Evolutionary conservation across 306 rosid genomes (phyloP).

Genomic region (Cucurbita argyrosperma): DNA sequence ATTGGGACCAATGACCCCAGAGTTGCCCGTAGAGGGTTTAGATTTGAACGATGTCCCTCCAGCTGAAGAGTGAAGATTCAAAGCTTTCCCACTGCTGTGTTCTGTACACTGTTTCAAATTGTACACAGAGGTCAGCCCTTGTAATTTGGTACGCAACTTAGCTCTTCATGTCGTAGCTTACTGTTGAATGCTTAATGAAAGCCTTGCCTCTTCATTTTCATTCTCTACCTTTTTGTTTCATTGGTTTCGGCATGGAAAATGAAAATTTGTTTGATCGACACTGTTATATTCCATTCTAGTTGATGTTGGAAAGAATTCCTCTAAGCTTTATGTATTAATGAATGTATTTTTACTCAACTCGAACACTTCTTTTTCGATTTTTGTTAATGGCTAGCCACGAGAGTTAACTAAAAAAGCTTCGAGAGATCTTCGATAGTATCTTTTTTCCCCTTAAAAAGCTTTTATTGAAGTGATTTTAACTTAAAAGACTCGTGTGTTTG

Average conservation of each 20-base stretch:
- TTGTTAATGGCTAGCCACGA: not conserved
- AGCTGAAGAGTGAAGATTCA: conserved; percentile 25
- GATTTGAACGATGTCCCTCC: conserved; percentile 59
- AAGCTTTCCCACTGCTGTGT: not conserved
- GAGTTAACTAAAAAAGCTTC: not conserved
- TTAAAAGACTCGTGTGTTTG: too few species aligned
- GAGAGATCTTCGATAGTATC: not conserved
- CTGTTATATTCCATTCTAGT: not conserved
- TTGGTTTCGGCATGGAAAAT: not conserved
- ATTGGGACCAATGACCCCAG: conserved; percentile 71
- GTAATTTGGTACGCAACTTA: not conserved
- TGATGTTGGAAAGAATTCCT: not conserved
- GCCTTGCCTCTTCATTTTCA: not conserved
- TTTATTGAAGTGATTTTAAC: too few species aligned
- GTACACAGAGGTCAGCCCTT: not conserved
- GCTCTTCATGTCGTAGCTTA: not conserved
- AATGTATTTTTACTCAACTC: not conserved
- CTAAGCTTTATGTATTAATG: not conserved
- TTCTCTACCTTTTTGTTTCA: not conserved
- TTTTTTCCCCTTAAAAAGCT: too few species aligned
- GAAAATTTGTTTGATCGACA: not conserved
- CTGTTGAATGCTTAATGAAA: not conserved
- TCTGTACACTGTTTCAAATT: not conserved
- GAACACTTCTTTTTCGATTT: not conserved
- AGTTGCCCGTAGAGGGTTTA: conserved; percentile 74